A percentile compares a stretch with the other conserved stretches of the same genome.
Conservation (phyloP, 225 moss, liverwort and hornwort genomes). For the Marchantia paleacea region DNA sequence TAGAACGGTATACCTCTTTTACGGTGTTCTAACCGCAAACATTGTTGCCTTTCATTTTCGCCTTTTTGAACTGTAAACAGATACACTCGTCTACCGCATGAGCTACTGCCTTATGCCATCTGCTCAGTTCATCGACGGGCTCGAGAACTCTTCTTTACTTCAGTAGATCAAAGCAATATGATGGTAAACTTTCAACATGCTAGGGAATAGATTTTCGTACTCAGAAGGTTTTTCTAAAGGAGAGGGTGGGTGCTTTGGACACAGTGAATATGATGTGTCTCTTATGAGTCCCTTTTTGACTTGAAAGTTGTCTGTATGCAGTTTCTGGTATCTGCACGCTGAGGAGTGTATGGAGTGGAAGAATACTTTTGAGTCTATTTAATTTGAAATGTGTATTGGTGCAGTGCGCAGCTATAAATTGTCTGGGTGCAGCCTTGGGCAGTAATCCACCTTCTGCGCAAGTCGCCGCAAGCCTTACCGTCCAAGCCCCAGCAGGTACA, state of each 20-base stretch:
- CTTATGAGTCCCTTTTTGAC: neutral
- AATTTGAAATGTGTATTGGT: neutral
- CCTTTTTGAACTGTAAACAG: slow-evolving; percentile 34
- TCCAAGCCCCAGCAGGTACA: slow-evolving; percentile 50
- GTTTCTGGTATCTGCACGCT: neutral
- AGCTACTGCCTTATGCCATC: slow-evolving; percentile 71
- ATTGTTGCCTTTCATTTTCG: neutral
- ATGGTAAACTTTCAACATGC: slow-evolving; percentile 44
- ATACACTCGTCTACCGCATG: slow-evolving; percentile 69
- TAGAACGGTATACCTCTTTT: neutral
- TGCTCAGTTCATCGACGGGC: slow-evolving; percentile 57
- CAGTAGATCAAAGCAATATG: slow-evolving; percentile 58
- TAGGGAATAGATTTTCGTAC: neutral
- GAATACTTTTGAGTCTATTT: neutral
- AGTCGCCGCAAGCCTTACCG: slow-evolving; percentile 53
- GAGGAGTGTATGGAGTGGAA: neutral
- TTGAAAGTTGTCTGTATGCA: neutral
- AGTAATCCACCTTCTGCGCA: slow-evolving; percentile 58
- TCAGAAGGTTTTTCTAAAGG: neutral
- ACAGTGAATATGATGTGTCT: neutral
- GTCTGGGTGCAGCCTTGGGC: slow-evolving; percentile 63
- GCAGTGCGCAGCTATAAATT: slow-evolving; percentile 70
- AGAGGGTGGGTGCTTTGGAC: neutral
- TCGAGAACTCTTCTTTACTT: slow-evolving; percentile 50
- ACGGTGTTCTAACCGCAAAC: neutral